phyloP scores from a whole-genome alignment of 345 rosid genomes.

The Bretschneidera sinensis region DNA sequence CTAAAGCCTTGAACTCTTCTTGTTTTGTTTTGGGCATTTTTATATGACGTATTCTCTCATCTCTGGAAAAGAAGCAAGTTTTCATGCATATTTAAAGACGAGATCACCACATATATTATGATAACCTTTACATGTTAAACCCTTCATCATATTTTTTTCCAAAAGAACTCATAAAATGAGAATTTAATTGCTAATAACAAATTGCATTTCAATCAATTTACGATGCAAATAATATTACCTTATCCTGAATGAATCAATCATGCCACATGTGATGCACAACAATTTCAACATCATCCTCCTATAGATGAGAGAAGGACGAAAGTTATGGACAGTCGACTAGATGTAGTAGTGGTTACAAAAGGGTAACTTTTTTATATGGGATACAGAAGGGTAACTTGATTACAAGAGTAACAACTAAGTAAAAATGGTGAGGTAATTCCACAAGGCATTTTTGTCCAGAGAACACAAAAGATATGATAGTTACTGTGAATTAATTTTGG shows the following conservation, averaged over 20 bases:
- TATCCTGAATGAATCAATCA: conserved; percentile 52
- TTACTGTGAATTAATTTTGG: background rate
- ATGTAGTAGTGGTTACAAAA: too few relatives aligned
- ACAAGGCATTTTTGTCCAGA: background rate
- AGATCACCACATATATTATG: too few relatives aligned
- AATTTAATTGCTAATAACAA: too few relatives aligned
- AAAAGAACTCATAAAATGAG: too few relatives aligned
- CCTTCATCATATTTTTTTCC: too few relatives aligned
- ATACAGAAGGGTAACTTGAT: too few relatives aligned
- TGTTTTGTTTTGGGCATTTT: conserved; percentile 36
- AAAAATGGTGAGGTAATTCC: too few relatives aligned
- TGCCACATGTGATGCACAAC: conserved; percentile 69
- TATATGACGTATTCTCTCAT: conserved; percentile 18
- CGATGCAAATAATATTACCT: conserved; percentile 39
- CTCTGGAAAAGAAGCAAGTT: conserved; percentile 25
- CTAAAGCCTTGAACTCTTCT: conserved; percentile 43
- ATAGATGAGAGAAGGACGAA: conserved; percentile 2
- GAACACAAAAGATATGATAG: background rate
- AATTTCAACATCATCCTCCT: conserved; percentile 81
- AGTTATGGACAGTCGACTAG: background rate
- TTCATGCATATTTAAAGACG: too few relatives aligned
- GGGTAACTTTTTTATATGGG: too few relatives aligned
- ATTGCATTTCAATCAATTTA: too few relatives aligned
- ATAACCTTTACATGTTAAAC: too few relatives aligned
- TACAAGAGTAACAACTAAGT: too few relatives aligned